Evolutionary conservation across 495 filamentous ascomycete species (phyloP).

Genomic region (Cryomyces antarcticus): DNA sequence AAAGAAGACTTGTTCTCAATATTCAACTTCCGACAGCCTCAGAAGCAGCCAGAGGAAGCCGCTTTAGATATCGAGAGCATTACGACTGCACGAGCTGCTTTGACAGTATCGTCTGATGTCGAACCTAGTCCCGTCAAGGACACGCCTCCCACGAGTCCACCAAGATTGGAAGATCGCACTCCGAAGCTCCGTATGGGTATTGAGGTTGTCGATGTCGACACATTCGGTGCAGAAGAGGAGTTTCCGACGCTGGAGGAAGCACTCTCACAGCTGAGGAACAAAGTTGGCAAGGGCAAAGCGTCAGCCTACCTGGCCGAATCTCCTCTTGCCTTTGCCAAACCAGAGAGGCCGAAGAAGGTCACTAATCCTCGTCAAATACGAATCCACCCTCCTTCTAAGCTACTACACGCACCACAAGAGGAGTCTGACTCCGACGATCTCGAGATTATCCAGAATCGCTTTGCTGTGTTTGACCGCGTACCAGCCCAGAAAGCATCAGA

Average conservation of each 20-base stretch:
- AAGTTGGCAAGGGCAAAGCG: constrained; percentile 29
- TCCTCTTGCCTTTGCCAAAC: too few relatives aligned
- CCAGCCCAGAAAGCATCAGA: constrained; percentile 36
- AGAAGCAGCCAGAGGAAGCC: constrained; percentile 4
- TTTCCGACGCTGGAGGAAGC: constrained; percentile 1
- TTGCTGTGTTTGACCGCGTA: constrained; percentile 50
- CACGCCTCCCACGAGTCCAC: constrained; percentile 23
- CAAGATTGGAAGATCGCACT: background rate
- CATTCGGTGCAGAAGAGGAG: background rate
- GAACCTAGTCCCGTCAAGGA: constrained; percentile 24
- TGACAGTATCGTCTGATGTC: constrained; percentile 23
- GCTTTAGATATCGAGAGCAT: background rate
- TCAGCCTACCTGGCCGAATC: too few relatives aligned
- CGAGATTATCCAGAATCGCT: constrained; percentile 30
- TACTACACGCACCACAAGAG: background rate
- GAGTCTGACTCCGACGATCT: constrained; percentile 41
- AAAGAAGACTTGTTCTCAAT: constrained; percentile 66
- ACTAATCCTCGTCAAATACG: background rate
- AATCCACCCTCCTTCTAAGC: background rate
- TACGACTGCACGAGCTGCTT: constrained; percentile 5
- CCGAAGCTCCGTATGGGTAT: too few relatives aligned
- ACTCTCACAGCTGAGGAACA: constrained; percentile 7
- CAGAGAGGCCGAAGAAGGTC: background rate
- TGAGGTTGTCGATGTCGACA: background rate
- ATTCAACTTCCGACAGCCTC: constrained; percentile 47